Conservation (phyloP, 371 early-diverging fungal species). For the Mucor indicus region DNA sequence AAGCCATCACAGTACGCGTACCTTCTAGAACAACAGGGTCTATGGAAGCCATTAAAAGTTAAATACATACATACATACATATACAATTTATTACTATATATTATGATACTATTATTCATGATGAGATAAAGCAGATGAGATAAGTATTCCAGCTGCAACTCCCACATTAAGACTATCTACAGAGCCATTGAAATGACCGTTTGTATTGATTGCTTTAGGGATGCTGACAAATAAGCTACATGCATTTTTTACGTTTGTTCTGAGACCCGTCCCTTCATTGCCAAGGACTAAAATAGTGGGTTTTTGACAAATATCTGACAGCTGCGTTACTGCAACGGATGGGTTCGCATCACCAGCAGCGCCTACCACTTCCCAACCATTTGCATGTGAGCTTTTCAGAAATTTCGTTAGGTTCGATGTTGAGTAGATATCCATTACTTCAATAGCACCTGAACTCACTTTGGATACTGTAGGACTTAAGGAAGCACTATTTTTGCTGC, state of each 20-base stretch:
- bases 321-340: conserved; percentile 2
- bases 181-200: conserved; percentile 16
- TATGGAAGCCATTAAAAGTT: conserved; percentile 8
- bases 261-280: conserved; percentile 60
- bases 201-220: conserved; percentile 5
- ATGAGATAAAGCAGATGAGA: no score
- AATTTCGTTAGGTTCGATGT: conserved; percentile 50
- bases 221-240: conserved; percentile 47
- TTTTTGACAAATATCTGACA: background rate
- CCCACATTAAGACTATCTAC: conserved; percentile 66
- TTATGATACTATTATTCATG: no score
- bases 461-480: conserved; percentile 57
- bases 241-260: conserved; percentile 39
- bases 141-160: conserved; percentile 59
- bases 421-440: conserved; percentile 51
- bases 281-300: conserved; percentile 61
- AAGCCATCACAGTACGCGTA: conserved; percentile 39
- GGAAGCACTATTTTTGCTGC: conserved; percentile 57
- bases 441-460: conserved; percentile 65
- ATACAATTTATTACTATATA: background rate
- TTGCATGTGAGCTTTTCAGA: conserved; percentile 28
- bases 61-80: background rate
- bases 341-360: conserved; percentile 32
- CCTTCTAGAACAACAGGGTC: conserved; percentile 28
- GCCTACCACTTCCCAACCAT: conserved; percentile 60